Base-by-base conservation (phyloP, 164 flowering plant species). In the Berberis thunbergii region DNA sequence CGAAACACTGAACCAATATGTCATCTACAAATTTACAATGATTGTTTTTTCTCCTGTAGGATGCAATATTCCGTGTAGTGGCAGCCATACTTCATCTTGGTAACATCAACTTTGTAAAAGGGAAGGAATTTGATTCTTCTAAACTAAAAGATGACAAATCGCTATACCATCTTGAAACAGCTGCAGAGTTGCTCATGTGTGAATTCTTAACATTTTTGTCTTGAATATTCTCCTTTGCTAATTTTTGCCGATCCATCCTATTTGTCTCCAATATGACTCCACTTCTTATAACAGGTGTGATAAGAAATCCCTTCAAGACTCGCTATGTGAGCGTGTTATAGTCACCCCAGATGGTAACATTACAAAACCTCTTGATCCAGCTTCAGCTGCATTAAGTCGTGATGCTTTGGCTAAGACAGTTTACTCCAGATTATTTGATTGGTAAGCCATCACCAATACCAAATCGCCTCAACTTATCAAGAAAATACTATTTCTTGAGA, bases 41-140 rank as follows among this genome's bases (percentile, higher is more conserved):
- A 12, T 10, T 3, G 43, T 12, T 40, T 75, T 69, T 63, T 54
- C 67, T 48, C 62, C 49, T 69, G 57, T 64, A 89, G 93, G 91
- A 89, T 64, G 86, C 89, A 1, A 89, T 89, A 77, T 89, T 89
- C 71, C 80, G 93, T 1, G 88, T 87, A 0, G 91, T 89, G 53
- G 93, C 93, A 68, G 85, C 93, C 49, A 83, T 89, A 39, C 94
- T 89, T 60, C 96, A 89, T 74, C 85, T 89, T 48, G 96, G 96
- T 42, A 89, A 89, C 61, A 72, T 89, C 11, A 74, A 85, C 3
- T 89, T 89, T 55, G 43, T 70, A 56, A 89, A 87, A 74, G 96
- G 91, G 49, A 75, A 80, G 57, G 96, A 89, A 69, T 60, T 67
- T 1, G 96, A 89, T 75, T 89, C 96, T 38, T 89, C 96, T 9